Evolutionary conservation across 805 yeast species (phyloP), one percentile per base, ranked within the genome.

Genomic region (Candida ulmi): DNA sequence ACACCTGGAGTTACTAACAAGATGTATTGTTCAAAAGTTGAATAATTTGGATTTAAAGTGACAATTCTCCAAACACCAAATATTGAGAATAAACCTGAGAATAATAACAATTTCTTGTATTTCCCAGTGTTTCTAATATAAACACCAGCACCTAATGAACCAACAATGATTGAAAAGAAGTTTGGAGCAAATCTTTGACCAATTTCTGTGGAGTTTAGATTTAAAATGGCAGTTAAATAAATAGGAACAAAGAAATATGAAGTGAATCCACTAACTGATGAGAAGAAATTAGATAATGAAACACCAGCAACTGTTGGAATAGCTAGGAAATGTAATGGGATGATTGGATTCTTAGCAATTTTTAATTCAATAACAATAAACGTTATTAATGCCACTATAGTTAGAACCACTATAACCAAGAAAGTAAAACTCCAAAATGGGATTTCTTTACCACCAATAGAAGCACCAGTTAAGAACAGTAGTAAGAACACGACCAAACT

Each of bases 111-210:
- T 24, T 50, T 61, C 50, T 68, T 71, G 56, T 83, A 83, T 35
- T 65, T 71, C 3, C 87, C 88, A 1, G 85, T 78, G 37, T 57
- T 56, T 48, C 69, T 77, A 83, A 81, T 80, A 58, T 78, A 80
- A 36, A 63, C 55, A 1, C 88, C 88, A 9, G 85, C 72, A 9
- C 77, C 76, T 17, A 81, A 63, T 1, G 85, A 78, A 2, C 87
- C 81, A 30, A 67, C 32, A 1, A 85, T 75, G 11, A 74, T 70
- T 11, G 76, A 70, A 39, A 82, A 59, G 51, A 81, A 79, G 46
- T 76, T 78, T 9, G 87, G 84, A 23, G 80, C 58, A 40, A 78
- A 57, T 48, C 85, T 65, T 34, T 68, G 54, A 8, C 88, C 91
- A 42, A 77, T 74, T 40, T 74, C 69, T 4, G 78, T 72, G 0